Evolutionary conservation across 1,139 yeast species (phyloP), one percentile per base, ranked within the genome.

Genomic region (Diutina ranongensis): DNA sequence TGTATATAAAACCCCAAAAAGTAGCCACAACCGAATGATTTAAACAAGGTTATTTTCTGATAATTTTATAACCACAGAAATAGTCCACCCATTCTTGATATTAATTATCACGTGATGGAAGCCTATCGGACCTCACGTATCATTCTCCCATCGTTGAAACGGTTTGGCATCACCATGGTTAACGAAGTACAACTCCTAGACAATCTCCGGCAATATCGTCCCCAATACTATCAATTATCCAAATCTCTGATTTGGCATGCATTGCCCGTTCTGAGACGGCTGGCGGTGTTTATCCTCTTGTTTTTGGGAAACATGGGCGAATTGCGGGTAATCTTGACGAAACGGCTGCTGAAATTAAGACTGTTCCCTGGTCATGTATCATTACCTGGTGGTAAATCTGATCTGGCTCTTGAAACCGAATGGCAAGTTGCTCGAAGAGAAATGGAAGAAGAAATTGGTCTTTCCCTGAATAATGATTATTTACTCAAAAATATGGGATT

Each of bases 381-480:
- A 3, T 66, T 88, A 19, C 96, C 97, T 2, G 96, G 96, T 3
- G 97, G 96, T 3, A 80, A 80, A 56, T 84, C 92, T 5, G 95
- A 87, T 58, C 59, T 55, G 42, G 76, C 71, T 0, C 56, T 65
- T 3, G 96, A 87, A 58, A 60, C 76, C 15, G 85, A 83, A 50
- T 82, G 83, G 72, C 71, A 71, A 46, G 81, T 83, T 34, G 80
- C 95, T 1, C 67, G 94, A 50, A 67, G 97, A 45, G 97, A 88
- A 62, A 80, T 87, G 56, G 77, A 72, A 51, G 97, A 88, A 59
- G 97, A 88, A 59, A 85, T 87, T 45, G 96, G 96, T 0, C 61
- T 88, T 13, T 74, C 78, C 4, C 63, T 71, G 18, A 64, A 71
- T 54, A 74, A 80, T 52, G 67, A 62, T 0, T 61, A 59, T 13